Evolutionary conservation across 202 grass and related monocot genomes (phyloP).

Genomic region (Hordeum pubiflorum): DNA sequence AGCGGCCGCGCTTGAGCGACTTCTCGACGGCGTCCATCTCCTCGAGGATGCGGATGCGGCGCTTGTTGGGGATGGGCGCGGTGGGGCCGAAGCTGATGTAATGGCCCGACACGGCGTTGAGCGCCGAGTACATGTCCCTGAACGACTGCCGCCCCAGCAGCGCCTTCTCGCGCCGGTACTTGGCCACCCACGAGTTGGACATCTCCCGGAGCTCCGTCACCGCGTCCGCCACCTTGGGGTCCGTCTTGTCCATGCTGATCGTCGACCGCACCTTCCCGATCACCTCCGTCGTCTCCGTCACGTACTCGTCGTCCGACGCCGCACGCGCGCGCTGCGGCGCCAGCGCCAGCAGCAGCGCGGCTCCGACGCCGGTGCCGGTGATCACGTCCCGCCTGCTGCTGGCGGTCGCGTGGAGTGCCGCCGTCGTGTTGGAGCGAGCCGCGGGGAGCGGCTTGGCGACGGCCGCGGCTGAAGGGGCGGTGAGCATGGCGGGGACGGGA

Average conservation of each 20-base stretch:
- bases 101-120: conserved; percentile 95
- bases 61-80: conserved; percentile 89
- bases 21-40: conserved; percentile 98
- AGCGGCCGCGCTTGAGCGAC: conserved; percentile 77
- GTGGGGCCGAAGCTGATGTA: conserved; percentile 99
- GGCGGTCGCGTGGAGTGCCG: not conserved
- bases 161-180: conserved; percentile 80
- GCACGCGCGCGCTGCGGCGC: conserved; percentile 33
- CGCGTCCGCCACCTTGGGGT: conserved; percentile 67
- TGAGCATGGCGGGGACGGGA: conserved; percentile 40
- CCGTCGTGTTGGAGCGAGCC: not conserved
- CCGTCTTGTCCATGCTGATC: conserved; percentile 72
- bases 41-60: conserved; percentile 87
- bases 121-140: conserved; percentile 94
- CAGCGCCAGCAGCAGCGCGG: conserved; percentile 30
- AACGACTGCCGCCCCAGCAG: conserved; percentile 81
- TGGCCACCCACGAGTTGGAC: conserved; percentile 95
- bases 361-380: conserved; percentile 17
- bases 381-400: conserved; percentile 54
- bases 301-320: conserved; percentile 67
- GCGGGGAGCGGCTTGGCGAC: not conserved
- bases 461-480: conserved; percentile 18
- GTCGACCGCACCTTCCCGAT: conserved; percentile 91
- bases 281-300: conserved; percentile 82
- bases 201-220: conserved; percentile 85